Evolutionary conservation across 345 rosid species (phyloP).

Genomic region (Citrus maxima): DNA sequence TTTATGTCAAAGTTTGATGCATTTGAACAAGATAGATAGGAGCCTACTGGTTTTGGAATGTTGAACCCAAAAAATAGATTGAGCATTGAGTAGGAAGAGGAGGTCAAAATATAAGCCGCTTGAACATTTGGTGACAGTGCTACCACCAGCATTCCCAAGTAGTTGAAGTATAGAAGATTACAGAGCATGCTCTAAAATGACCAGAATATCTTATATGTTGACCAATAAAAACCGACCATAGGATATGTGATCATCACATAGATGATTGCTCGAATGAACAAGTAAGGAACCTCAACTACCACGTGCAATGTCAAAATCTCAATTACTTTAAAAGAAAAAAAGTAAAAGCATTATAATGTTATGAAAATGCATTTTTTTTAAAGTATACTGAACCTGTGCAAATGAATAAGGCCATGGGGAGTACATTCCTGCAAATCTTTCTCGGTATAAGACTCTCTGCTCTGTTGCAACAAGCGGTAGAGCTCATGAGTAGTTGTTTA

Average conservation of each 20-base stretch:
- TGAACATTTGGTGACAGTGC: slow-evolving; percentile 31
- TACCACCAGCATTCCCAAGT: slow-evolving; percentile 33
- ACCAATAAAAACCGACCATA: slow-evolving; percentile 29
- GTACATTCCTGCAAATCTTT: slow-evolving; percentile 25
- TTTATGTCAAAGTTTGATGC: not conserved
- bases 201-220: slow-evolving; percentile 32
- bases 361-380: not conserved
- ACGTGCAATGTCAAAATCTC: slow-evolving; percentile 1
- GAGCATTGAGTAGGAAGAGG: slow-evolving; percentile 26
- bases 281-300: slow-evolving; percentile 25
- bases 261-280: slow-evolving; percentile 13
- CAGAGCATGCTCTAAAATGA: slow-evolving; percentile 23
- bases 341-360: not conserved
- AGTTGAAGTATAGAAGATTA: slow-evolving; percentile 25
- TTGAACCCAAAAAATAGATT: slow-evolving; percentile 32
- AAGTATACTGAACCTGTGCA: slow-evolving; percentile 14
- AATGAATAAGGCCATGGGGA: slow-evolving; percentile 21
- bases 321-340: not conserved
- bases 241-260: slow-evolving; percentile 31
- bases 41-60: slow-evolving; percentile 27
- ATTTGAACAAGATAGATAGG: not conserved
- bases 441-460: slow-evolving; percentile 15
- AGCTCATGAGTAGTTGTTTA: slow-evolving; percentile 21
- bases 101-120: slow-evolving; percentile 27
- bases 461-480: slow-evolving; percentile 21